These are phyloP conservation scores for Saccharomyces hybrid DNA, from an alignment of 1,139 yeast genomes.

Conservation along the genomic window DNA sequence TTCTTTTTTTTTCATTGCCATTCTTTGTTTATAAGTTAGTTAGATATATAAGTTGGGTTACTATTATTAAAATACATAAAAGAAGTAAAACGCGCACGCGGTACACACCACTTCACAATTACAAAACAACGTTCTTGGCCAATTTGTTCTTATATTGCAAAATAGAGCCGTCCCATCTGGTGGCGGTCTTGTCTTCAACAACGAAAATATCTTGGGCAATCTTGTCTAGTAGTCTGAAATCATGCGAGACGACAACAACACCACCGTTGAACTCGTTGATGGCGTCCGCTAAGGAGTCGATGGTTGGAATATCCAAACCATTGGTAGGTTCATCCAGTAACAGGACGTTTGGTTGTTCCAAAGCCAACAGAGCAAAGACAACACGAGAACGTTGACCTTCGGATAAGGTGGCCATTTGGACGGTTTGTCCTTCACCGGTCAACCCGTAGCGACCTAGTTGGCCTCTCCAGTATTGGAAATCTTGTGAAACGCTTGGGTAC, in stretches of 20 bases:
- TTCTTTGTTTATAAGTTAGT: not conserved
- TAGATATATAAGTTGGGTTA: not conserved
- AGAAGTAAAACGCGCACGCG: not conserved
- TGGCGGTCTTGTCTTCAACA: conserved; percentile 89
- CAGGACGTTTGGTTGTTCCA: conserved; percentile 90
- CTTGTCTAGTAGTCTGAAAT: conserved; percentile 94
- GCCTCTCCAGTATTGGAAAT: conserved; percentile 98
- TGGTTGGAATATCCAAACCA: conserved; percentile 97
- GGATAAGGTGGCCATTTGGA: conserved; percentile 95
- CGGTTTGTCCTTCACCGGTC: conserved; percentile 98
- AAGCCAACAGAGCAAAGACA: conserved; percentile 90
- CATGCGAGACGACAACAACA: conserved; percentile 97
- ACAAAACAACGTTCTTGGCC: conserved; percentile 79
- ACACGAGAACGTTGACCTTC: conserved; percentile 99
- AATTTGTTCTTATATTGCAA: conserved; percentile 87
- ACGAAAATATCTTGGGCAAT: conserved; percentile 96
- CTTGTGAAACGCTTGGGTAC: conserved; percentile 84
- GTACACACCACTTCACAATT: conserved; percentile 16
- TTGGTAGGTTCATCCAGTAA: conserved; percentile 98
- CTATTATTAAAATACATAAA: not conserved
- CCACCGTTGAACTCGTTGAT: conserved; percentile 94
- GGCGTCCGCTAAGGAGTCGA: conserved; percentile 95
- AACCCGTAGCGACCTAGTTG: conserved; percentile 97
- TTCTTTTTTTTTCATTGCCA: not conserved
- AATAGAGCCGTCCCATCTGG: conserved; percentile 91